These are phyloP conservation scores for Abrus precatorius DNA, from an alignment of 306 rosid species.

Conservation along the genomic window DNA sequence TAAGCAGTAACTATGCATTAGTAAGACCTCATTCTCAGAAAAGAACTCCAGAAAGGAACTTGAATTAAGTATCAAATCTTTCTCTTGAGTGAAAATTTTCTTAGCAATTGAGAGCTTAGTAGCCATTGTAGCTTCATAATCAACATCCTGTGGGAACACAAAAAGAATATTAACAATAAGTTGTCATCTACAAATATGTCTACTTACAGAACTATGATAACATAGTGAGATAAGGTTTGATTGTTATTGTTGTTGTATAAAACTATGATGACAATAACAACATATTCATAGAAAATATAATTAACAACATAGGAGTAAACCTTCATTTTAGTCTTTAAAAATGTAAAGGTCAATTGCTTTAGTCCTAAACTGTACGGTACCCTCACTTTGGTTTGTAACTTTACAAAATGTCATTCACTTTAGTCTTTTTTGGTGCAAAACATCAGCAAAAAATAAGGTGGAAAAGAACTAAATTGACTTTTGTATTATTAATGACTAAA, in stretches of 20 bases:
- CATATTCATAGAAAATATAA: slow-evolving; percentile 33
- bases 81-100: slow-evolving; percentile 81
- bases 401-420: background rate
- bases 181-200: slow-evolving; percentile 35
- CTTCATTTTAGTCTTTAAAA: background rate
- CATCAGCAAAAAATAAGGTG: background rate
- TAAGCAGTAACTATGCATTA: slow-evolving; percentile 27
- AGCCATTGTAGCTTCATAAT: slow-evolving; percentile 87
- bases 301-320: background rate
- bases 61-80: slow-evolving; percentile 75
- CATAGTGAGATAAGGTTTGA: too few species aligned
- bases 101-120: slow-evolving; percentile 85
- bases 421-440: background rate
- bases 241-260: background rate
- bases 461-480: slow-evolving; percentile 7
- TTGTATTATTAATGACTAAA: background rate
- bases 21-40: slow-evolving; percentile 83
- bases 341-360: background rate
- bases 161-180: slow-evolving; percentile 32
- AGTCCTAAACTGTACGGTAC: too few species aligned
- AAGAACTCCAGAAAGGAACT: slow-evolving; percentile 75
- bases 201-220: background rate
- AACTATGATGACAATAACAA: background rate
- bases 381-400: background rate
- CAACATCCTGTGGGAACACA: slow-evolving; percentile 74